Base-by-base conservation (phyloP, 1,284 basidiomycete genomes). In the Pseudozyma thailandica region DNA sequence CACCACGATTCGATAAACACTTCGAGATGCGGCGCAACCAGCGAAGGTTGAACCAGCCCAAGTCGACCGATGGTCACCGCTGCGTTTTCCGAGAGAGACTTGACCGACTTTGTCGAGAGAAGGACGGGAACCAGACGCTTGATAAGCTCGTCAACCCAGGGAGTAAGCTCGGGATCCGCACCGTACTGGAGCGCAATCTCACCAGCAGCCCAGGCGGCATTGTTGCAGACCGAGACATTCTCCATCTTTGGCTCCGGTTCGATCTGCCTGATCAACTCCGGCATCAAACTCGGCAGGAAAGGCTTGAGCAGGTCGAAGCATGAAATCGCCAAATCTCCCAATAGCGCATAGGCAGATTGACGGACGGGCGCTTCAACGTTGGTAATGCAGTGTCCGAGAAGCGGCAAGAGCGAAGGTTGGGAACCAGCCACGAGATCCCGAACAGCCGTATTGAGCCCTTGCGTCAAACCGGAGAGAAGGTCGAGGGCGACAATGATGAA, bases 201-300 rank as follows among this genome's bases (percentile, higher is more conserved):
- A 45, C 96, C 96, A 13, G 95, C 93, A 18, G 93, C 94, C 96
- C 96, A 99, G 1, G 95, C 94, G n/a, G 96, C 96, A 82, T 99
- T 99, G 85, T 99, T 99, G 84, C 93, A 96, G 12, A 96, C 96
- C 72, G 92, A 94, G 65, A 98, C 89, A 81, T 94, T 93, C 83
- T 96, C 93, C 35, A 91, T 87, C 81, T 92, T 91, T 4, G 92
- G 91, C 79, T 94, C 92, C 2, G 91, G 90, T 71, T 94, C 91
- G 65, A 99, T 91, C 81, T 98, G 94, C 39, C 88, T 85, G 56
- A 93, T 92, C 54, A 98, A 87, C 79, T 94, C 91, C 16, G 90
- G 88, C 91, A 98, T 95, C 81, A 98, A 90, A 30, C 88, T 87
- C 1, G 91, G 88, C 84, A 98, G 47, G 43, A 51, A 75, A 12